Conservation (phyloP, 345 rosid species). For the Murraya paniculata region DNA sequence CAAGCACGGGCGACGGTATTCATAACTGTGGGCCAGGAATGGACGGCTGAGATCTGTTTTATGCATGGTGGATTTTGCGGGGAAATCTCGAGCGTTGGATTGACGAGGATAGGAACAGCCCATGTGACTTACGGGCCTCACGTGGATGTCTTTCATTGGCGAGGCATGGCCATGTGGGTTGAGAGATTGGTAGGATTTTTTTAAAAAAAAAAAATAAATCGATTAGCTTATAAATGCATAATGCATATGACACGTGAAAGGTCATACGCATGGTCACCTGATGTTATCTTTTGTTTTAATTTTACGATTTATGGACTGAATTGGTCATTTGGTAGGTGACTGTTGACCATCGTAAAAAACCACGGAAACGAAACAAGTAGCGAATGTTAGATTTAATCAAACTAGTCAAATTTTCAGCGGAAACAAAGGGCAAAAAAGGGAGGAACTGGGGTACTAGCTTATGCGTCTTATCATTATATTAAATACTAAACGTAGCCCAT, state of each 20-base stretch:
- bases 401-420: neutral
- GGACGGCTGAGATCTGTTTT: slow-evolving; percentile 26
- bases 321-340: neutral
- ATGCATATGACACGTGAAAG: slow-evolving; percentile 20
- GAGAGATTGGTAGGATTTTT: slow-evolving; percentile 2
- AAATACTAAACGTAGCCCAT: neutral
- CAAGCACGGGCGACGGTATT: slow-evolving; percentile 33
- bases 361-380: too few species aligned
- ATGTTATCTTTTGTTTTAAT: neutral
- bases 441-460: neutral
- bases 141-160: slow-evolving; percentile 29
- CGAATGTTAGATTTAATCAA: neutral
- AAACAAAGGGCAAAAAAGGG: too few species aligned
- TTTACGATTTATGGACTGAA: neutral
- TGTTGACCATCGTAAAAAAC: neutral
- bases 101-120: slow-evolving; percentile 8
- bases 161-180: slow-evolving; percentile 26
- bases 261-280: slow-evolving; percentile 13
- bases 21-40: slow-evolving; percentile 32
- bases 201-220: too few species aligned
- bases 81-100: slow-evolving; percentile 33
- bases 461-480: neutral
- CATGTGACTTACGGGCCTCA: slow-evolving; percentile 38
- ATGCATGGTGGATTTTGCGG: neutral
- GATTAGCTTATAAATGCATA: neutral